phyloP scores from a whole-genome alignment of 2,329 filamentous ascomycete genomes.

The Pseudocercospora crystallina region DNA sequence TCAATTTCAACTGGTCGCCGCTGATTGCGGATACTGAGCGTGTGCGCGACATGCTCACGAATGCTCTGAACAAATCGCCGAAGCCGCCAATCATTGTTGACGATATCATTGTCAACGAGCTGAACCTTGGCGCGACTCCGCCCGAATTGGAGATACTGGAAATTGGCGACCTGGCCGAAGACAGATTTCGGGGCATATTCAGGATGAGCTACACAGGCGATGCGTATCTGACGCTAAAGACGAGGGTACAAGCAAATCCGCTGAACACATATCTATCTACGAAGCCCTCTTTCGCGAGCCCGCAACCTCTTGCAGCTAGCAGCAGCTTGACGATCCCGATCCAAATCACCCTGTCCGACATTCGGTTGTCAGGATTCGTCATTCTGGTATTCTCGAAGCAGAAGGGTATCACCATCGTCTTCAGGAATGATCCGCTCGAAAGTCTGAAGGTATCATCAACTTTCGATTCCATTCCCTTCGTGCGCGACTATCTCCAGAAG shows the following conservation, averaged over 20 bases:
- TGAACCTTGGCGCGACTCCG: constrained; percentile 92
- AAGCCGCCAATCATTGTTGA: constrained; percentile 99
- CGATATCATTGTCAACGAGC: constrained; percentile 96
- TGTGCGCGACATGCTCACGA: constrained; percentile 89
- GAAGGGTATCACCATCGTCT: constrained; percentile 94
- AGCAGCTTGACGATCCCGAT: constrained; percentile 95
- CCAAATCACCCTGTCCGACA: constrained; percentile 92
- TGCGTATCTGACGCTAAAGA: constrained; percentile 91
- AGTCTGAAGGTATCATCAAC: constrained; percentile 98
- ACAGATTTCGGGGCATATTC: constrained; percentile 96
- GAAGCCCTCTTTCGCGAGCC: constrained; percentile 88
- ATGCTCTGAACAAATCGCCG: constrained; percentile 93
- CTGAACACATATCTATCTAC: constrained; percentile 93
- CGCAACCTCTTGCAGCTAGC: constrained; percentile 84
- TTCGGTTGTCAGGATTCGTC: constrained; percentile 94
- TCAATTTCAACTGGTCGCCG: constrained; percentile 99
- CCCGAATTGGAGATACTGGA: constrained; percentile 96
- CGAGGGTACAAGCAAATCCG: constrained; percentile 94
- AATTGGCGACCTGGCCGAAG: constrained; percentile 95
- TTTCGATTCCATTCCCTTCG: constrained; percentile 98
- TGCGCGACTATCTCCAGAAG: constrained; percentile 92
- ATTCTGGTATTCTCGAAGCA: constrained; percentile 97
- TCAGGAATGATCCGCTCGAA: constrained; percentile 95
- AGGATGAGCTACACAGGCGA: constrained; percentile 98
- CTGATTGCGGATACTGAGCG: constrained; percentile 91